Evolutionary conservation across 75 land plant genomes (phyloP).

Genomic region (Sequoiadendron giganteum): DNA sequence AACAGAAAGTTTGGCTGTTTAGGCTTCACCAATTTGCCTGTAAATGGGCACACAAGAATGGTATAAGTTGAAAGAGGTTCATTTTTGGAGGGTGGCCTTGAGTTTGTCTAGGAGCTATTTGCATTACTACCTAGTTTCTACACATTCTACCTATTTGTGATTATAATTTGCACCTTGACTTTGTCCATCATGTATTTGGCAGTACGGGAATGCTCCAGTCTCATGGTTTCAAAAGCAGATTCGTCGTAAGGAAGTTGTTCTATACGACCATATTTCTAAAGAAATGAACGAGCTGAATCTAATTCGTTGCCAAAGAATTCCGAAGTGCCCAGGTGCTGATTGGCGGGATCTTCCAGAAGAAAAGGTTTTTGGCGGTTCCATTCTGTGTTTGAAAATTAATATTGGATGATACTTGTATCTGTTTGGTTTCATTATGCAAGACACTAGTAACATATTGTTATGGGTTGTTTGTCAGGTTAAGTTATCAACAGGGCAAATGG

Average conservation of each 20-base stretch:
- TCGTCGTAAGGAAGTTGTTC: conserved; percentile 41
- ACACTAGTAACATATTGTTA: neutral
- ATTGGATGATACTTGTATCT: neutral
- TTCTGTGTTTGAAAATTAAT: neutral
- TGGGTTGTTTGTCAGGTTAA: conserved; percentile 56
- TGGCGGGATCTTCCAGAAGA: conserved; percentile 97
- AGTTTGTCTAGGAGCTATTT: neutral
- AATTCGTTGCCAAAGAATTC: conserved; percentile 86
- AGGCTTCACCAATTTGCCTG: neutral
- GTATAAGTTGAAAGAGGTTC: neutral
- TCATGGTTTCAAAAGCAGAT: conserved; percentile 96
- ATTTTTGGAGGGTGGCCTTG: neutral
- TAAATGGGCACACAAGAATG: neutral
- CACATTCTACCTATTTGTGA: neutral
- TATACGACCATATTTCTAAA: conserved; percentile 87
- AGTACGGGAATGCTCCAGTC: conserved; percentile 79
- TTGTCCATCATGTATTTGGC: conserved; percentile 10
- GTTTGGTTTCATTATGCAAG: neutral
- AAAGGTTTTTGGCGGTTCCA: conserved; percentile 41
- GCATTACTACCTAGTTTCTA: neutral
- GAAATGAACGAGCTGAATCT: conserved; percentile 98
- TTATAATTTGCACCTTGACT: neutral
- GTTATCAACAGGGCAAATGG: conserved; percentile 80
- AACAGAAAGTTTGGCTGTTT: neutral
- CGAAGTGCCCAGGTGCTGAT: conserved; percentile 95